Conservation (phyloP, 106 monocot genomes). For the Narthecium ossifragum region DNA sequence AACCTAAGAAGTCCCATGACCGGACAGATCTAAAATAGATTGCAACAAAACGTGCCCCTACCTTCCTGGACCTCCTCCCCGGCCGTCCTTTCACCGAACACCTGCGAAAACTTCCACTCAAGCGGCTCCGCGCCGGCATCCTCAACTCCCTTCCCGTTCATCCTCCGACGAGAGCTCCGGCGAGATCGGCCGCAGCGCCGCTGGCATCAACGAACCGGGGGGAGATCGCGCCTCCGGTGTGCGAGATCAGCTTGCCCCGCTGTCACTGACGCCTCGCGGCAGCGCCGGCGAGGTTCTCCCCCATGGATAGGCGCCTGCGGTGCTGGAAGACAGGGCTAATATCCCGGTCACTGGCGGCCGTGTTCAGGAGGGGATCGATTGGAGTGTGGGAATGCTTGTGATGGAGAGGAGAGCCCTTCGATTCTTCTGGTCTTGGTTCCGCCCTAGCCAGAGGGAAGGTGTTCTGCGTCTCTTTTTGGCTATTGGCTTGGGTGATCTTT, state of each 20-base stretch:
- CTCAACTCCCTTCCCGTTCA: not conserved
- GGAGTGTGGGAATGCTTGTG: not conserved
- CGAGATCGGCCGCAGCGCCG: not conserved
- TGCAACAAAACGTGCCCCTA: not conserved
- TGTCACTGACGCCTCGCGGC: not conserved
- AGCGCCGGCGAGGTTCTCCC: not conserved
- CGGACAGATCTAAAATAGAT: not conserved
- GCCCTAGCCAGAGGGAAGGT: too few species aligned
- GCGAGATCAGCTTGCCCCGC: not conserved
- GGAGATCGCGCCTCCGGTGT: not conserved
- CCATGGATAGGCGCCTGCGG: not conserved
- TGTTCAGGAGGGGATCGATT: not conserved
- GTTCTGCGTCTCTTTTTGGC: not conserved
- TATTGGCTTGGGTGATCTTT: not conserved
- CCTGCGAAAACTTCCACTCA: conserved; percentile 56
- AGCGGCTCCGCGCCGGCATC: not conserved
- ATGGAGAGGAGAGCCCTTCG: not conserved
- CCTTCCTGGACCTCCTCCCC: conserved; percentile 38
- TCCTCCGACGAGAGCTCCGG: not conserved
- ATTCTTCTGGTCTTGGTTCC: not conserved
- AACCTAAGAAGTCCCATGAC: not conserved
- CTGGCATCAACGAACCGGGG: not conserved
- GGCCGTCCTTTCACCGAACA: conserved; percentile 41
- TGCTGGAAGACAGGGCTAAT: not conserved
- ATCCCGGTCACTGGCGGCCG: too few species aligned